Evolutionary conservation across 176 grass and related monocot genomes (phyloP).

Genomic region (Avena insularis): DNA sequence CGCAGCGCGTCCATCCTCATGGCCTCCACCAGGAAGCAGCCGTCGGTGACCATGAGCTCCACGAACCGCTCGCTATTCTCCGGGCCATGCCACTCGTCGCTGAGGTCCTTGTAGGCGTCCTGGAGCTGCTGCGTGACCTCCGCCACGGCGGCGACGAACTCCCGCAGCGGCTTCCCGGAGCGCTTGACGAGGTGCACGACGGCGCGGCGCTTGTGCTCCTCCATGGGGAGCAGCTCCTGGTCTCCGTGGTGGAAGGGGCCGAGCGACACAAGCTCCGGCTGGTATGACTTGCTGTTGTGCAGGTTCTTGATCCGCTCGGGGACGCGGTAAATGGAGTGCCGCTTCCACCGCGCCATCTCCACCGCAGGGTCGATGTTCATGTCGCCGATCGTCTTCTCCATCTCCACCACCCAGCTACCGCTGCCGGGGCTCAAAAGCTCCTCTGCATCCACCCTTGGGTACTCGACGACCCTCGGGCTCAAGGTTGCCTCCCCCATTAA

Average conservation of each 20-base stretch:
- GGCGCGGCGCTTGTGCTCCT: slow-evolving; percentile 61
- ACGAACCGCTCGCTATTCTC: slow-evolving; percentile 32
- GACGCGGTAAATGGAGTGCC: slow-evolving; percentile 45
- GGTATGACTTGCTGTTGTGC: slow-evolving; percentile 37
- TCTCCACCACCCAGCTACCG: slow-evolving; percentile 34
- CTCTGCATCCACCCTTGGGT: neutral
- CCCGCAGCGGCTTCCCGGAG: slow-evolving; percentile 6
- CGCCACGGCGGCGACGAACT: slow-evolving; percentile 40
- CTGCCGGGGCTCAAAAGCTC: neutral
- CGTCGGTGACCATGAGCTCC: slow-evolving; percentile 61
- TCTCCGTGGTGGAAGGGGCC: slow-evolving; percentile 63
- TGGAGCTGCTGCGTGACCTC: slow-evolving; percentile 32
- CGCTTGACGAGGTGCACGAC: slow-evolving; percentile 46
- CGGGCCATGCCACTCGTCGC: slow-evolving; percentile 31
- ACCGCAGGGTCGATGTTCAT: neutral
- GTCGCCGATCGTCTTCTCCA: neutral
- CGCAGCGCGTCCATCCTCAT: neutral
- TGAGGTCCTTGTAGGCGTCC: slow-evolving; percentile 35
- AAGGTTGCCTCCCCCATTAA: slow-evolving; percentile 21
- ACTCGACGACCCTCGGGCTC: neutral
- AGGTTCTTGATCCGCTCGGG: slow-evolving; percentile 43
- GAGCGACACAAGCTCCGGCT: slow-evolving; percentile 46
- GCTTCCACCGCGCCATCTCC: slow-evolving; percentile 42
- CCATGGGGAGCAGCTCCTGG: slow-evolving; percentile 44
- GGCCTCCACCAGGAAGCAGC: slow-evolving; percentile 64